A percentile compares a stretch with the other conserved stretches of the same genome.
These are phyloP conservation scores for Niveomyces coronatus DNA, from an alignment of 2,329 filamentous ascomycete genomes.

Conservation along the genomic window DNA sequence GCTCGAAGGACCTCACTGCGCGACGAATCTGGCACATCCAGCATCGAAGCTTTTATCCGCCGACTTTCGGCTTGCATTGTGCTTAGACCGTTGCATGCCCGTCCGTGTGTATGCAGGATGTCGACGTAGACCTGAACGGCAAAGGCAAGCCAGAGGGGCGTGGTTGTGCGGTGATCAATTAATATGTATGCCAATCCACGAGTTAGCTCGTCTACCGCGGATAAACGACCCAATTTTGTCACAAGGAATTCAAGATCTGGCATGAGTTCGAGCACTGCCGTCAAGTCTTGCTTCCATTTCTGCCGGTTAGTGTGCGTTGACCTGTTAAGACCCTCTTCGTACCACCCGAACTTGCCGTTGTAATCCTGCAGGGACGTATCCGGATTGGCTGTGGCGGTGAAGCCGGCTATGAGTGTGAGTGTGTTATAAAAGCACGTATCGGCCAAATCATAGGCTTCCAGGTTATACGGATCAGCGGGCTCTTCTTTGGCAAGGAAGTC, in stretches of 20 bases:
- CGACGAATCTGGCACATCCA: conserved; percentile 6
- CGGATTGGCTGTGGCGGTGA: neutral
- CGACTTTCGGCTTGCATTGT: conserved; percentile 11
- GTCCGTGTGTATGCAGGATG: conserved; percentile 11
- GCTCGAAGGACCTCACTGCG: conserved; percentile 6
- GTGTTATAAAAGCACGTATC: conserved; percentile 6
- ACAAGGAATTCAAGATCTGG: conserved; percentile 10
- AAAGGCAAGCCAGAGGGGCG: conserved; percentile 13
- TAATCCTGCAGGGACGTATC: conserved; percentile 5
- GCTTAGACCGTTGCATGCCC: neutral
- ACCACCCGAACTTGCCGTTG: conserved; percentile 14
- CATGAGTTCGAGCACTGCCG: conserved; percentile 12
- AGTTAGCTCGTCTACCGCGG: conserved; percentile 15
- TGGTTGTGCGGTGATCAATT: neutral
- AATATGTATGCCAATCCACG: conserved; percentile 6
- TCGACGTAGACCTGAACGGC: conserved; percentile 14
- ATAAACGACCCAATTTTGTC: conserved; percentile 3
- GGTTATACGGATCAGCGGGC: conserved; percentile 8
- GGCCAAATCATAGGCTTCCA: conserved; percentile 10
- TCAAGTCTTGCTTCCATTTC: conserved; percentile 12
- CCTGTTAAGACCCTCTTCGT: conserved; percentile 9
- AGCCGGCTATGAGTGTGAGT: conserved; percentile 6
- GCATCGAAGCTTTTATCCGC: conserved; percentile 12
- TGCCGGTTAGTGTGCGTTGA: neutral
- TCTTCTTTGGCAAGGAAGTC: neutral